Conservation (phyloP, 1,284 basidiomycete genomes). For the Pseudozyma sp. region DNA sequence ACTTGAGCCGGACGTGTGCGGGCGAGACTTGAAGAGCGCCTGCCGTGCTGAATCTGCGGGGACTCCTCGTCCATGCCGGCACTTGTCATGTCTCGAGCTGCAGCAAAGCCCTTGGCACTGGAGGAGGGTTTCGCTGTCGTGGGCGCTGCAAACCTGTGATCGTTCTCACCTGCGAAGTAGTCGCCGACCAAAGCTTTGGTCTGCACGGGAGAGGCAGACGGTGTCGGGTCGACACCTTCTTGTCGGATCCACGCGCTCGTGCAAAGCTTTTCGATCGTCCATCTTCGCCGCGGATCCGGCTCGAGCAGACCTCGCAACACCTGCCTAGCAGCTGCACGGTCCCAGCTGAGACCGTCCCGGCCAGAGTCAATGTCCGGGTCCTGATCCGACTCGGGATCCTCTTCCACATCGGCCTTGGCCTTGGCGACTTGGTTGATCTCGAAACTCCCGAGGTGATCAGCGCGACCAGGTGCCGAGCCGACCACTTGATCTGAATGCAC, state of each 20-base stretch:
- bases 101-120: too few relatives aligned
- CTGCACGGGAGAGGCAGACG: neutral
- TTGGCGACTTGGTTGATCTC: conserved; percentile 54
- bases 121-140: neutral
- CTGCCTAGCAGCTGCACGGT: conserved; percentile 54
- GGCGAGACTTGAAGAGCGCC: conserved; percentile 44
- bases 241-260: conserved; percentile 41
- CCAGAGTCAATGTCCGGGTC: conserved; percentile 43
- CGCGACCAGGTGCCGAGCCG: conserved; percentile 48
- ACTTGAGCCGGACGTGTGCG: conserved; percentile 27
- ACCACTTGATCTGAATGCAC: conserved; percentile 47
- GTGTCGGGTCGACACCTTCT: conserved; percentile 7
- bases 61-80: conserved; percentile 18
- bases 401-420: conserved; percentile 46
- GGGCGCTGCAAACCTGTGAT: neutral
- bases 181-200: neutral
- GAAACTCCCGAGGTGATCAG: conserved; percentile 35
- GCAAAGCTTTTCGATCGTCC: conserved; percentile 53
- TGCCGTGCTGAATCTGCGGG: conserved; percentile 20
- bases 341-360: conserved; percentile 55
- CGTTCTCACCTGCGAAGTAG: neutral
- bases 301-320: conserved; percentile 55
- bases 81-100: conserved; percentile 15
- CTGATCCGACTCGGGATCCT: conserved; percentile 57
- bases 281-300: conserved; percentile 57